Base-by-base conservation (phyloP, 2,329 filamentous ascomycete species). In the Aureobasidium vineae region DNA sequence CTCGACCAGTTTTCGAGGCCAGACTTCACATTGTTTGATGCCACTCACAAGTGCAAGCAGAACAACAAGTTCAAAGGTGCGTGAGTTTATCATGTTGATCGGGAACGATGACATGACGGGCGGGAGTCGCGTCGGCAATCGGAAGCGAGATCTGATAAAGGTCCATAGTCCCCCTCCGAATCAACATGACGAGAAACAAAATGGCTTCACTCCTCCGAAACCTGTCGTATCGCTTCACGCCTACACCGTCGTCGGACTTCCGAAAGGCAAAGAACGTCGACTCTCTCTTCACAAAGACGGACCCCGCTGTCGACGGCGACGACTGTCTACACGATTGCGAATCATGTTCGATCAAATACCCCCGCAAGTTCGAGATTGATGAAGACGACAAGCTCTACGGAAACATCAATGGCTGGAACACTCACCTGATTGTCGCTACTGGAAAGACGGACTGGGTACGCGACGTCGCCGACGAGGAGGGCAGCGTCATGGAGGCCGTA, bases 361-460 rank as follows among this genome's bases (percentile, higher is more conserved):
- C 94, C 43, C 87, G 88, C 73, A 86, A 85, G 70, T 89, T 86
- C 75, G 81, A 81, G 4, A 86, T 97, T 65, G 90, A 98, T 66
- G 85, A 89, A 76, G 80, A 83, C 7, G 92, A 97, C 75, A 81
- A 88, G 72, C 80, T 99, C 57, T 98, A 96, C 75, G 95, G 94
- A 0, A 83, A 90, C 67, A 85, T 97, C 69, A 90, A 92, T 74
- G 91, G 88, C 41, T 98, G 92, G 90, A 88, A 86, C 73, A 95
- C 92, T 23, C 95, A 99, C 78, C 76, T 97, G 69, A 81, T 99
- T 38, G 92, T 98, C 19, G 95, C 92, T 28, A 99, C 95, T n/a
- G 91, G 92, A 68, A 97, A 97, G 85, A 85, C 88, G 31, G 95
- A 99, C 78, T 99, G 95, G 95, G 90, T 94, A 74, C 81, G 91